Base-by-base conservation (phyloP, 2,329 filamentous ascomycete genomes). In the Trichoderma sp. region DNA sequence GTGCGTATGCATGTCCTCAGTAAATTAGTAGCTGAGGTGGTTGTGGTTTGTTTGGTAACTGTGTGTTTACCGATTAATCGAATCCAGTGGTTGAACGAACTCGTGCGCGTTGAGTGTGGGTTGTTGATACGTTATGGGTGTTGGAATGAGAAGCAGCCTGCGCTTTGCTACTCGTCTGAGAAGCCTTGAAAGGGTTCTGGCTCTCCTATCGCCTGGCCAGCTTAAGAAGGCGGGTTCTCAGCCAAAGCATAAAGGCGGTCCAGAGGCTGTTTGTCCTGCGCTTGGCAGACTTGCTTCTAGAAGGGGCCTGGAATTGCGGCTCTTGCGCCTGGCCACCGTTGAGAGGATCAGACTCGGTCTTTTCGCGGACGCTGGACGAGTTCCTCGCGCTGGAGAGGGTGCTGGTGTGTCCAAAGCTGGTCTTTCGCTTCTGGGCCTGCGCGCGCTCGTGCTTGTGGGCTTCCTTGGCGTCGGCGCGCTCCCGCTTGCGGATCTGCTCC, bases 201-300 rank as follows among this genome's bases (percentile, higher is more conserved):
- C 50, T 72, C 56, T 72, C 69, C 77, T 80, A 80, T 71, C 78
- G 78, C 72, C 78, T 76, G 60, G 79, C 79, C 67, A 81, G 72
- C 75, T 80, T 81, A 68, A 81, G 74, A 67, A 81, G 72, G 65
- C 79, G 76, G n/a, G 87, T 90, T 69, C 87, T 81, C 29, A 90
- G 75, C 88, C 88, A 90, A 66, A 90, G 80, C 60, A 90, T 81
- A 72, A 90, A 89, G 25, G 83, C 83, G 8, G 85, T 88, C 87
- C 87, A 90, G 45, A 86, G 83, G 70, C 84, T 82, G 69, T 86
- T 85, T 1, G 87, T 90, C 78, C 85, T 87, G 71, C 81, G 83
- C 79, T 89, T 90, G 67, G 85, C 81, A 8, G 80, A 80, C 72
- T 78, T 82, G 68, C 78, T 78, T 67, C 84, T 79, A 42, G 78